Base-by-base conservation (phyloP, 108 stramenopile species). In the Nannochloropsis salina region DNA sequence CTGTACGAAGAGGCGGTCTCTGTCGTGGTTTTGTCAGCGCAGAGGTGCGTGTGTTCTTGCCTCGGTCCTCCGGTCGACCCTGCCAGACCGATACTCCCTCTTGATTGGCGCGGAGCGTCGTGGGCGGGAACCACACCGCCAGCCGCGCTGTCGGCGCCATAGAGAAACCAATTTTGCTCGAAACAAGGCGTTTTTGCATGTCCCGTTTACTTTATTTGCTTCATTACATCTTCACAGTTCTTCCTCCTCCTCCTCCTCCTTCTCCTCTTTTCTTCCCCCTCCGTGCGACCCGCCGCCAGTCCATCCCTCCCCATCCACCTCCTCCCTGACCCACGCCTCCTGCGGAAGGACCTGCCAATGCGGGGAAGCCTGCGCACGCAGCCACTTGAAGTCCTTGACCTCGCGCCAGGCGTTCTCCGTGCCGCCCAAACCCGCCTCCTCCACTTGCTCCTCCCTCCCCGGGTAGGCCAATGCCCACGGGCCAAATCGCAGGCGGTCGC, bases 371-470 rank as follows among this genome's bases (percentile, higher is more conserved):
- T 88, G 89, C 51, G 44, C 45, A 5, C 89, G 85, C 42, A 89
- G 90, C 91, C 91, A 92, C 44, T 90, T 89, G 86, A 92, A 92
- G 85, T 92, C 91, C 42, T 91, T 89, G 31, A 92, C 91, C 44
- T 92, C 90, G 31, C 51, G 82, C 89, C 89, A 89, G 9, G 87
- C 84, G 43, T 90, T 90, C 10, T 18, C 42, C 11, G 83, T 83
- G 2, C 81, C 44, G 5, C 15, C 79, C 1, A 88, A 81, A n/a
- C 80, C 84, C 12, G 86, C 83, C 31, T 44, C 84, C 87, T 88
- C 40, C 9, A 90, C 5, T 43, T 90, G 90, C 41, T 44, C 41
- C 8, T 44, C 88, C 42, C 89, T 80, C 8, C 41, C 86, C 31
- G 84, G 44, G 43, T 91, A 91, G 3, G 81, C 4, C 43, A 88